Conservation (phyloP, 129 eudicot genomes). For the Flaveria sonorensis region DNA sequence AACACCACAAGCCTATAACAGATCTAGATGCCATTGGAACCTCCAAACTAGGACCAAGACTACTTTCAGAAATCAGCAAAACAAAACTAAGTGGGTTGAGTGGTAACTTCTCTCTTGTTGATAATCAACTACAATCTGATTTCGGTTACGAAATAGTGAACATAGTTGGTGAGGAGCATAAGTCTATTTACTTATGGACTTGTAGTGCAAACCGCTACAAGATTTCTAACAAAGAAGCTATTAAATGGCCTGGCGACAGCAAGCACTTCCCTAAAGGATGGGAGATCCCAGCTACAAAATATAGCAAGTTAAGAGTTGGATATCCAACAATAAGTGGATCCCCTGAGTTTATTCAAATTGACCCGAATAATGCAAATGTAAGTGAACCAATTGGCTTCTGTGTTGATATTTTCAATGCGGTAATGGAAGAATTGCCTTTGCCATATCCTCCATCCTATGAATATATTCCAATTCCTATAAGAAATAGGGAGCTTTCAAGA, state of each 20-base stretch:
- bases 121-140: constrained; percentile 34
- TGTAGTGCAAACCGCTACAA: not conserved
- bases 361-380: not conserved
- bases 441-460: constrained; percentile 28
- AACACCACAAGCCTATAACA: constrained; percentile 13
- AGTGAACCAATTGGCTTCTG: constrained; percentile 43
- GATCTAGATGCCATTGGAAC: constrained; percentile 20
- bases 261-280: constrained; percentile 42
- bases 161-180: constrained; percentile 31
- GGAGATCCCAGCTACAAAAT: constrained; percentile 40
- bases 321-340: constrained; percentile 41
- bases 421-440: constrained; percentile 29
- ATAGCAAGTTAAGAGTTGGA: constrained; percentile 40
- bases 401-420: constrained; percentile 45
- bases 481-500: not conserved
- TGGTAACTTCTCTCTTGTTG: constrained; percentile 38
- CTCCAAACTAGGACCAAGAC: constrained; percentile 34
- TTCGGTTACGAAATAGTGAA: constrained; percentile 37
- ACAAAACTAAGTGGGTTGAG: constrained; percentile 37
- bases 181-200: constrained; percentile 38
- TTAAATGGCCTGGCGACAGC: constrained; percentile 56
- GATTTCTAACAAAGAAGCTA: not conserved
- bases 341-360: constrained; percentile 31
- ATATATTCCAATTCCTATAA: constrained; percentile 22
- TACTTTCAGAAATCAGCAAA: constrained; percentile 19